Base-by-base conservation (phyloP, 768 basidiomycete species). In the Lactifluus volemus region DNA sequence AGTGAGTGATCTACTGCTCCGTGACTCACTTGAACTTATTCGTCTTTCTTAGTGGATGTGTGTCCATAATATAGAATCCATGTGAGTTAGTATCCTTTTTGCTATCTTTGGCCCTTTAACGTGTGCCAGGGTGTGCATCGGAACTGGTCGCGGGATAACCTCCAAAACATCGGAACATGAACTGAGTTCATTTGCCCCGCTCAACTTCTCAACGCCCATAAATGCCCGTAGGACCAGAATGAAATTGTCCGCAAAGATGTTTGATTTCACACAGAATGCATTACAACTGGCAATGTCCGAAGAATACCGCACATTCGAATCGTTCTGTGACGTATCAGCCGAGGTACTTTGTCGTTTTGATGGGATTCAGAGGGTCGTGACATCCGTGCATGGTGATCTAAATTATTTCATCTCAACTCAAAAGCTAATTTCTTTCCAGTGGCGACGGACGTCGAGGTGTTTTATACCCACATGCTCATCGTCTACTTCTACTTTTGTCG, bases 401-500 rank as follows among this genome's bases (percentile, higher is more conserved):
- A 45, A 14, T 38, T 19, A 29, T 32, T 19, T 50, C 38, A 21
- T 25, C 19, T 2, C 14, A 41, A 29, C 6, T 48, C 56, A 53
- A 60, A 25, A 39, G 55, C 62, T 63, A 66, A 68, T 65, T 59
- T 68, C 69, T 68, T 42, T 67, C 62, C 58, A 81, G 79, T 79
- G 57, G 67, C 77, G 50, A 71, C 75, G 62, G 73, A 74, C 58
- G 64, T 75, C 53, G 80, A 81, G 61, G 65, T 63, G 36, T 77
- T 78, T 60, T 72, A 79, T 61, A 75, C 74, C 55, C 71, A 73
- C 29, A 76, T 78, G 70, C 69, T 78, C 38, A 65, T 72, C 10
- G 67, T 78, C 42, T 72, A 76, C 56, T 78, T 73, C 60, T 70
- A 77, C 49, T 74, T 72, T 4, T 77, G 75, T 60, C 72, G 74